Evolutionary conservation across 2,329 filamentous ascomycete genomes (phyloP).

Genomic region (Colletotrichum theobromicola): DNA sequence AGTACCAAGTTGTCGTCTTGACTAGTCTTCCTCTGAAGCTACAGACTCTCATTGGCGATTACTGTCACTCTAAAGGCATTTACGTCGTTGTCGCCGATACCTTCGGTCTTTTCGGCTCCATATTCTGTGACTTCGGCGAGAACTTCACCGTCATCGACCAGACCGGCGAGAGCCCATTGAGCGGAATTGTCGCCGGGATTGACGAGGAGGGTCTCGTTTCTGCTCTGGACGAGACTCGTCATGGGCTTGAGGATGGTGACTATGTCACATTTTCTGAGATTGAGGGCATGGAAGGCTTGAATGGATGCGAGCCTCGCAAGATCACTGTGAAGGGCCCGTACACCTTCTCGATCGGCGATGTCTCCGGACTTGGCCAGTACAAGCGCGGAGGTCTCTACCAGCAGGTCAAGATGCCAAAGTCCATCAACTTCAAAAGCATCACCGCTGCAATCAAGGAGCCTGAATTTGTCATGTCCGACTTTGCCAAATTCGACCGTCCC

Average conservation of each 20-base stretch:
- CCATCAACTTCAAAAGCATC: conserved; percentile 86
- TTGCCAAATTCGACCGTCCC: conserved; percentile 96
- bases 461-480: conserved; percentile 91
- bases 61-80: conserved; percentile 92
- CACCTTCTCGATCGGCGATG: conserved; percentile 95
- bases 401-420: conserved; percentile 98
- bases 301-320: conserved; percentile 84
- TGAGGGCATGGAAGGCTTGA: conserved; percentile 89
- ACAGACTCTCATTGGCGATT: conserved; percentile 86
- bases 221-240: conserved; percentile 90
- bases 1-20: conserved; percentile 91
- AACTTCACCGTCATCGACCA: conserved; percentile 91
- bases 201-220: conserved; percentile 91
- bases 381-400: conserved; percentile 87
- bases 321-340: conserved; percentile 95
- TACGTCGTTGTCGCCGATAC: conserved; percentile 88
- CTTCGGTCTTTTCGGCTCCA: conserved; percentile 90
- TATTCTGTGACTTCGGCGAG: conserved; percentile 97
- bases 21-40: conserved; percentile 82
- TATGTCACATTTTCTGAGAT: conserved; percentile 94
- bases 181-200: conserved; percentile 88
- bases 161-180: conserved; percentile 86
- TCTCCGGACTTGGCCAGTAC: conserved; percentile 86
- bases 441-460: conserved; percentile 81
- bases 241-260: conserved; percentile 95